Base-by-base conservation (phyloP, 1,284 basidiomycete species). In the Rhodotorula sp. region DNA sequence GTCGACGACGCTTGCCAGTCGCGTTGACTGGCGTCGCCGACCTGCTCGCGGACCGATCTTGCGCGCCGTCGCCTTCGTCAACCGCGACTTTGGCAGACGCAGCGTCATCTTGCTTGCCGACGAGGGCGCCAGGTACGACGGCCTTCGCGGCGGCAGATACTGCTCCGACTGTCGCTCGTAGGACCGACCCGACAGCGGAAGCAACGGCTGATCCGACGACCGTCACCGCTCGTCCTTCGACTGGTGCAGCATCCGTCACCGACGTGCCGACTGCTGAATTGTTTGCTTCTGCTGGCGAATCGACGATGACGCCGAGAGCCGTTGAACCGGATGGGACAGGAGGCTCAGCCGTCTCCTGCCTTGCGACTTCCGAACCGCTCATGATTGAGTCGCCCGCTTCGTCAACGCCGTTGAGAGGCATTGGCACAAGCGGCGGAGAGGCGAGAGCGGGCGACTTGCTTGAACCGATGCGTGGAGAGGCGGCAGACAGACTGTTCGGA, bases 401-500 rank as follows among this genome's bases (percentile, higher is more conserved):
- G 5, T 37, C 34, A 8, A 11, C 26, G 5, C 13, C 30, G 16
- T 47, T 10, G 8, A 58, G 26, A 15, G 64, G 44, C n/a, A 65
- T 47, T 4, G 64, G 64, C 4, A 65, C 64, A 30, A 65, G 57
- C 8, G 64, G 64, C 37, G 64, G 64, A 40, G 64, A 65, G 9
- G 50, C 51, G n/a, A 46, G 24, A 26, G 48, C 55, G 15, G 53
- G 57, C 28, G 46, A 8, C 26, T 44, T 48, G 18, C 26, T 20
- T 1, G 7, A 13, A 2, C 34, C 30, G 9, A 50, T 10, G 20
- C 40, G 31, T 40, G 65, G 59, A 15, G 59, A 56, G 4, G 47
- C 30, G 46, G 31, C 53, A 56, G 28, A 37, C 59, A 56, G 28
- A 16, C n/a, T n/a, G 64, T 22, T 24, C 30, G 47, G 28, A 46